phyloP scores from a whole-genome alignment of 2,329 filamentous ascomycete genomes.

The Fusarium aywerte region DNA sequence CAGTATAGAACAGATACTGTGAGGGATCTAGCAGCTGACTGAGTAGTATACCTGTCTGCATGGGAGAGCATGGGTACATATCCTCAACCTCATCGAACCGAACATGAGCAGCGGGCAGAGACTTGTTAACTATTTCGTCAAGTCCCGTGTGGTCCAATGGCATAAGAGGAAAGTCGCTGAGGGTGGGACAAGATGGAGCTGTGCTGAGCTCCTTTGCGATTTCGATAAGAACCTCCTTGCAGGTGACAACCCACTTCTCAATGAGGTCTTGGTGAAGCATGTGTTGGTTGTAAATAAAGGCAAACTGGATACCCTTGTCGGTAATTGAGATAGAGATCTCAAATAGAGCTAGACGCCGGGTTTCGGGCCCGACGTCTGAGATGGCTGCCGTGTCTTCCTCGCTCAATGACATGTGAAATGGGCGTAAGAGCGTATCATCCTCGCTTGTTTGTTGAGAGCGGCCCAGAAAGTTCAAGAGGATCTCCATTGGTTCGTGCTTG shows the following conservation, averaged over 20 bases:
- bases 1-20: constrained; percentile 34
- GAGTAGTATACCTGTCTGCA: constrained; percentile 53
- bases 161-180: constrained; percentile 51
- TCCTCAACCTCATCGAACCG: constrained; percentile 45
- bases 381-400: background rate
- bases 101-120: constrained; percentile 36
- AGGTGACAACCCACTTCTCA: constrained; percentile 25
- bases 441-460: constrained; percentile 11
- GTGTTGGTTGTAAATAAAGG: constrained; percentile 25
- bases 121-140: constrained; percentile 35
- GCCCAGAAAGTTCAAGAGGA: constrained; percentile 28
- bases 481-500: constrained; percentile 22
- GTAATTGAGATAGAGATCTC: constrained; percentile 33
- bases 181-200: constrained; percentile 38
- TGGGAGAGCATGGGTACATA: constrained; percentile 53
- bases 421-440: background rate
- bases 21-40: constrained; percentile 45
- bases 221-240: constrained; percentile 4
- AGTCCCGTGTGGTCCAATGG: constrained; percentile 47
- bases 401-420: background rate
- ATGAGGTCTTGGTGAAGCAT: constrained; percentile 32
- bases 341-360: constrained; percentile 31
- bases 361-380: constrained; percentile 23
- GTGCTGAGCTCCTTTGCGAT: constrained; percentile 22
- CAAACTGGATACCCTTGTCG: background rate